Conservation (phyloP, 345 rosid genomes). For the Lepidium sativum region DNA sequence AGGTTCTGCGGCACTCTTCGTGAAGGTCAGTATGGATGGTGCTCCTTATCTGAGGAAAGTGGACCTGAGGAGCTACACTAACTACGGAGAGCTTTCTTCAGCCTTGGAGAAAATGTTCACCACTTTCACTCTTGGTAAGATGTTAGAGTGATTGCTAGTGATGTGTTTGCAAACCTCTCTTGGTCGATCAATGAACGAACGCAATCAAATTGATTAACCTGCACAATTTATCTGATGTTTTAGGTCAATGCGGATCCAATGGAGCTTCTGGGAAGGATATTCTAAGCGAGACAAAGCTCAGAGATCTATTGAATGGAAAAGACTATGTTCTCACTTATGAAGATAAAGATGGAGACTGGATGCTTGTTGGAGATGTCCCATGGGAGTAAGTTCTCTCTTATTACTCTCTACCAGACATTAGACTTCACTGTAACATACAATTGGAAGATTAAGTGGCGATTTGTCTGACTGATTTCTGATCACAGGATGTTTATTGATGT, state of each 20-base stretch:
- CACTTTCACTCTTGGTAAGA: conserved; percentile 81
- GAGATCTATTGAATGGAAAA: conserved; percentile 80
- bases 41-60: conserved; percentile 96
- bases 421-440: not conserved
- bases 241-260: conserved; percentile 72
- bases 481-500: conserved; percentile 80
- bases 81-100: conserved; percentile 63
- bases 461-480: not conserved
- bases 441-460: not conserved
- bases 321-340: conserved; percentile 91
- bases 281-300: conserved; percentile 59
- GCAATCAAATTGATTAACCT: conserved; percentile 5
- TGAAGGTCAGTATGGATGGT: conserved; percentile 97
- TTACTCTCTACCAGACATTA: not conserved
- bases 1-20: conserved; percentile 55
- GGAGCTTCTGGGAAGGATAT: conserved; percentile 53
- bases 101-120: conserved; percentile 95
- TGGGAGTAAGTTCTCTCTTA: conserved; percentile 64
- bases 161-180: not conserved
- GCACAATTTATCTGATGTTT: conserved; percentile 8
- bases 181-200: not conserved
- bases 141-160: conserved; percentile 9
- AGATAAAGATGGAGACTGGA: conserved; percentile 93
- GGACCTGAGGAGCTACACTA: conserved; percentile 59
- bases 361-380: conserved; percentile 97